Evolutionary conservation across 345 rosid species (phyloP).

Genomic region (Pelargonium nanum): DNA sequence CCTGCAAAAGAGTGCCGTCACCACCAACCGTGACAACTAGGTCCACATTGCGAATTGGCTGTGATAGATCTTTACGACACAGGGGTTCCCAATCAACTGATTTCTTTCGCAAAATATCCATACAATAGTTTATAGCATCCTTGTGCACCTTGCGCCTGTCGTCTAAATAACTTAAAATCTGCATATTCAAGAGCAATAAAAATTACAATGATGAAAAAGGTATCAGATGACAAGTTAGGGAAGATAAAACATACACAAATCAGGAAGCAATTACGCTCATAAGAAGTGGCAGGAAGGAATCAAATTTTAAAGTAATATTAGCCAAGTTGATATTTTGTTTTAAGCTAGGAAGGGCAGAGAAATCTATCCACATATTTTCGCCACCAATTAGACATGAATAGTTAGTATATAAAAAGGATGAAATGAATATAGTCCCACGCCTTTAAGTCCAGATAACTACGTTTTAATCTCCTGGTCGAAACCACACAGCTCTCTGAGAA

Average conservation of each 20-base stretch:
- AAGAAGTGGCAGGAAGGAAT: neutral
- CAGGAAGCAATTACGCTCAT: neutral
- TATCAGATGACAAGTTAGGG: neutral
- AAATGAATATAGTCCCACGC: too few species aligned
- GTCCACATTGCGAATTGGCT: conserved; percentile 54
- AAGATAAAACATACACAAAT: neutral
- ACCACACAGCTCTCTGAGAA: too few species aligned
- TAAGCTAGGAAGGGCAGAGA: neutral
- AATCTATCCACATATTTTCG: neutral
- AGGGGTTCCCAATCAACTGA: conserved; percentile 57
- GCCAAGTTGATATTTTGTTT: neutral
- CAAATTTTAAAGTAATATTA: neutral
- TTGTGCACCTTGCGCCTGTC: conserved; percentile 62
- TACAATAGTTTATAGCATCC: conserved; percentile 57
- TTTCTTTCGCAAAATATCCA: conserved; percentile 51
- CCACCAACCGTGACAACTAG: conserved; percentile 88
- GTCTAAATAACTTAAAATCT: conserved; percentile 52
- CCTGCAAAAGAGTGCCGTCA: conserved; percentile 91
- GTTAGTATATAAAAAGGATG: too few species aligned
- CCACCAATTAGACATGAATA: neutral
- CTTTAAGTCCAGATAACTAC: too few species aligned
- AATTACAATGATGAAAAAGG: neutral
- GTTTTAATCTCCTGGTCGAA: too few species aligned
- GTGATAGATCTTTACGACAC: conserved; percentile 40
- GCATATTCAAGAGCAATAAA: conserved; percentile 4